Conservation (phyloP, 2,329 filamentous ascomycete genomes). For the Aspergillus transmontanensis region DNA sequence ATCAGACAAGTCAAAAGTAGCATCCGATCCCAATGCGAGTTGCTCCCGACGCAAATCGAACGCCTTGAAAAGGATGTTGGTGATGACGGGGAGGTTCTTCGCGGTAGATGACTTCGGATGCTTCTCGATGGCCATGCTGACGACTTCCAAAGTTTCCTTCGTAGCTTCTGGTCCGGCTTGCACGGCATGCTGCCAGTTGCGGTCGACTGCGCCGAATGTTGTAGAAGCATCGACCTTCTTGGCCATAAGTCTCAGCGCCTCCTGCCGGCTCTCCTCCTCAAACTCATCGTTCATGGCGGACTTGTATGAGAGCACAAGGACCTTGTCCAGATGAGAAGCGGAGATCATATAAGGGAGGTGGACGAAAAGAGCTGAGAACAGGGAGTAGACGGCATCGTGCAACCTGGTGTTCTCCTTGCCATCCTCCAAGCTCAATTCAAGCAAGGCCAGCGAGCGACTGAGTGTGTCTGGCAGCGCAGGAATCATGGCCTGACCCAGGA, state of each 20-base stretch:
- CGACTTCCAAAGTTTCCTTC: slow-evolving; percentile 68
- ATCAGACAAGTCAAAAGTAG: slow-evolving; percentile 50
- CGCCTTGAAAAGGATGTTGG: slow-evolving; percentile 58
- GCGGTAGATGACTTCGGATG: slow-evolving; percentile 77
- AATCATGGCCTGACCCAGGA: slow-evolving; percentile 82
- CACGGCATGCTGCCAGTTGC: slow-evolving; percentile 70
- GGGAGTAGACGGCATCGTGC: slow-evolving; percentile 79
- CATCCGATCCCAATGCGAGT: slow-evolving; percentile 28
- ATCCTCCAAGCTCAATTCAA: slow-evolving; percentile 63
- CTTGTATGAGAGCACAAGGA: slow-evolving; percentile 71
- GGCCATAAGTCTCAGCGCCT: slow-evolving; percentile 74
- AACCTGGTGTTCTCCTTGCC: slow-evolving; percentile 63
- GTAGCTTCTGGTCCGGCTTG: slow-evolving; percentile 65
- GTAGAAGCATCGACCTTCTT: slow-evolving; percentile 75
- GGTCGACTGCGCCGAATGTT: slow-evolving; percentile 72
- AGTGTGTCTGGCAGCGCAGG: slow-evolving; percentile 78
- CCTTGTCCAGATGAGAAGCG: slow-evolving; percentile 68
- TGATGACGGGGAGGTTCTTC: slow-evolving; percentile 72
- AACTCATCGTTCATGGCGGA: slow-evolving; percentile 68
- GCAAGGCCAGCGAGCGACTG: slow-evolving; percentile 69
- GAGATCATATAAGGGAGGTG: slow-evolving; percentile 90
- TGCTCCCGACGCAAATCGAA: slow-evolving; percentile 53
- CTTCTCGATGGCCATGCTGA: slow-evolving; percentile 72
- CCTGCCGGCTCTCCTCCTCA: slow-evolving; percentile 64
- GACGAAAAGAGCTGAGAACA: slow-evolving; percentile 77